These are phyloP conservation scores for Phaeoacremonium minimum DNA, from an alignment of 2,329 filamentous ascomycete genomes.

Conservation along the genomic window DNA sequence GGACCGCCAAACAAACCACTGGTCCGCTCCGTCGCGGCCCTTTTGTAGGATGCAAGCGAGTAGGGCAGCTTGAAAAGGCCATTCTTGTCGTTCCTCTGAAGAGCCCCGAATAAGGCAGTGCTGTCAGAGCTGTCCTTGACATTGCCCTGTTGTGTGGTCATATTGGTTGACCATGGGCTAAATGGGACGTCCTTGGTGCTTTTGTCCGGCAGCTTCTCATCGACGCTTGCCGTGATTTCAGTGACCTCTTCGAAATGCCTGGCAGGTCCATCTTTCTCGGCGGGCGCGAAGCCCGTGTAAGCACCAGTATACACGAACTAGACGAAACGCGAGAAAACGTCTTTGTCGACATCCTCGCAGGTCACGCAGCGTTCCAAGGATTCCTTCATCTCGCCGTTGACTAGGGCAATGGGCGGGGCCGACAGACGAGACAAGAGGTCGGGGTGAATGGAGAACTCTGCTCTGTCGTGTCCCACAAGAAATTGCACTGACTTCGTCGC, in stretches of 20 bases:
- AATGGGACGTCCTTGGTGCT: not conserved
- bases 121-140: not conserved
- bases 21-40: not conserved
- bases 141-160: not conserved
- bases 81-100: too few species aligned
- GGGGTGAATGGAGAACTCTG: not conserved
- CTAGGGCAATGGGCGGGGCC: not conserved
- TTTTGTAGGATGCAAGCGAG: not conserved
- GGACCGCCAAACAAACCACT: too few species aligned
- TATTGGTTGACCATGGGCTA: not conserved
- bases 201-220: not conserved
- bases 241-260: not conserved
- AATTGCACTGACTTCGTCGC: not conserved
- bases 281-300: not conserved
- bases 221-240: not conserved
- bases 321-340: conserved; percentile 1
- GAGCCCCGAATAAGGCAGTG: too few species aligned
- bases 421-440: not conserved
- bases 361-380: not conserved
- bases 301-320: not conserved
- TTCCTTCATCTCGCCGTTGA: not conserved
- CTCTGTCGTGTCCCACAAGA: not conserved
- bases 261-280: not conserved
- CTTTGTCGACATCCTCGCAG: conserved; percentile 1
- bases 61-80: not conserved